Base-by-base conservation (phyloP, 495 filamentous ascomycete species). In the Penicillium bialowiezense region DNA sequence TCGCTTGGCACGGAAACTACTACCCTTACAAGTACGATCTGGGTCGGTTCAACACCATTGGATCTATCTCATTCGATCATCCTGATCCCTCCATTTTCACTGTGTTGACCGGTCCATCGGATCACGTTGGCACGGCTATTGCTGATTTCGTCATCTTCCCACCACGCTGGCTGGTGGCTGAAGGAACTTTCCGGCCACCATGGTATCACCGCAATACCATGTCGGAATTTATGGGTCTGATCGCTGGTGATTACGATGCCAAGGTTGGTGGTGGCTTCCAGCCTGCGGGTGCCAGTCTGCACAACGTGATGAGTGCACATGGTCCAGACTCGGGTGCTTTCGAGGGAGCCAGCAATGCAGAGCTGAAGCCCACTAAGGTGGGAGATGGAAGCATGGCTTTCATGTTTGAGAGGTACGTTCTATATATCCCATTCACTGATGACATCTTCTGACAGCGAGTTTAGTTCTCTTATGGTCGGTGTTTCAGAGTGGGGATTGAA, bases 401-500 rank as follows among this genome's bases (percentile, higher is more conserved):
- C 49, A 85, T 85, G 82, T 85, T 85, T 65, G 82, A 85, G 64
- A 82, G 78, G 68, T 75, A 36, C 36, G 67, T 54, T 54, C 67
- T 7, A n/a, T n/a, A 26, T 21, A 32, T 3, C 29, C 29, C 29
- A 3, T 12, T 32, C 10, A 10, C 3, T 13, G 7, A 3, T 3
- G 29, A 3, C 12, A 4, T 32, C 5, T 5, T 32, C 29, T 32
- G 17, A 39, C 45, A 40, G 32, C n/a, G 17, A 3, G 0, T 40
- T 36, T 70, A 89, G 85, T 60, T 80, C 77, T 51, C 65, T 89
- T 33, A 95, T 95, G 91, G 80, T 96, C 8, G 91, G 91, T 3
- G 89, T 95, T 12, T 95, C 90, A 13, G 88, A 92, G 54, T 96
- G 91, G 91, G 91, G 89, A 0, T 67, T 95, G 43, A 85, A 88